Evolutionary conservation across 1,139 yeast genomes (phyloP), one percentile per base, ranked within the genome.

Genomic region (Pichia sp.): DNA sequence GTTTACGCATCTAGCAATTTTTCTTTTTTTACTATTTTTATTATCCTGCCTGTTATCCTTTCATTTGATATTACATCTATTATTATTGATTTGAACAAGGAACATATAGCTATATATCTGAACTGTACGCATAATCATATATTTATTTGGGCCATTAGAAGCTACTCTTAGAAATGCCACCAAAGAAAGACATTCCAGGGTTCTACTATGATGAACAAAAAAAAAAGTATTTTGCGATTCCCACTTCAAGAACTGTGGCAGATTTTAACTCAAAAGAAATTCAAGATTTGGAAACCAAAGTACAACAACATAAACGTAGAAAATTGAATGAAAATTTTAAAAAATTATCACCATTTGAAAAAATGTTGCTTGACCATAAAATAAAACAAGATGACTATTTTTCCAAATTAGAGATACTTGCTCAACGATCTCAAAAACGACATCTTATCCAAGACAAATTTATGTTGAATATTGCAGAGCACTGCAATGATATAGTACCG

Each of bases 161-260:
- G n/a, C n/a, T n/a, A n/a, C n/a, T n/a, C n/a, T n/a, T n/a, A 27
- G 6, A 6, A 23, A 41, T 42, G 46, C 18, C 41, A 16, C n/a
- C 15, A 5, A 14, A n/a, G 6, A 35, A 27, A 19, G 37, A 34
- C n/a, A 32, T 47, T 8, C 45, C 48, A 0, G 50, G 50, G 3
- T 38, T 42, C 9, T 40, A 33, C 25, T 47, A 20, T 26, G 47
- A 47, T 28, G 42, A 42, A 19, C 35, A 30, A 13, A 42, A 15
- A 14, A 24, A 33, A 11, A 33, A 41, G 8, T 46, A 46, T 35
- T 46, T 35, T 42, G 44, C 46, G 2, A 32, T 42, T 9, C 50
- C 50, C 1, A 13, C 16, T 7, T 31, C 40, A 3, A 35, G 35
- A 2, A 14, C 3, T 9, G 34, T 23, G 2, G 31, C 41, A 3